phyloP scores from a whole-genome alignment of 257 asterid genomes.

The Nicotiana otophora region DNA sequence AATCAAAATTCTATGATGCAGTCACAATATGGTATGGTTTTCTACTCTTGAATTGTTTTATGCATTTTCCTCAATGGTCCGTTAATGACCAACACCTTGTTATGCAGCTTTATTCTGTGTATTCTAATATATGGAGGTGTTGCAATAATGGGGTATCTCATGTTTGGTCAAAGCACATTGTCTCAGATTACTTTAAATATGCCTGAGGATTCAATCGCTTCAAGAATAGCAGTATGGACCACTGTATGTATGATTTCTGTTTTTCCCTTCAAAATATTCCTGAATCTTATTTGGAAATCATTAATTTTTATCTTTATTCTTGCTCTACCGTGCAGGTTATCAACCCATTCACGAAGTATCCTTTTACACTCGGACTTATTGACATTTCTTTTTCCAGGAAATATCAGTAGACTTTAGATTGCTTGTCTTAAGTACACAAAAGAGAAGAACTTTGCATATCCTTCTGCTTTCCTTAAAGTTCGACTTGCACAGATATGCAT shows the following conservation, averaged over 20 bases:
- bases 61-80: not conserved
- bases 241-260: constrained; percentile 39
- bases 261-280: not conserved
- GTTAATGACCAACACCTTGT: not conserved
- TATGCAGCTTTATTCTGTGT: constrained; percentile 62
- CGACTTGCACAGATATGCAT: constrained; percentile 43
- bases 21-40: constrained; percentile 42
- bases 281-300: not conserved
- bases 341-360: constrained; percentile 84
- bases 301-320: not conserved
- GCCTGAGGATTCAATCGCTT: constrained; percentile 52
- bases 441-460: not conserved
- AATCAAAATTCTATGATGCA: constrained; percentile 65
- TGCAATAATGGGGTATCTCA: constrained; percentile 64
- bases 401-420: not conserved
- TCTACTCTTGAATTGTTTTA: not conserved
- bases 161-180: constrained; percentile 64
- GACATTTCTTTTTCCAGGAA: not conserved
- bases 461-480: constrained; percentile 41
- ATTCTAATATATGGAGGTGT: constrained; percentile 59
- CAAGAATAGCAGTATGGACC: constrained; percentile 77
- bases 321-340: constrained; percentile 53
- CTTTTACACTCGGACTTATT: constrained; percentile 21
- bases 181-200: constrained; percentile 78
- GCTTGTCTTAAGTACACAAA: not conserved